These are phyloP conservation scores for Cryphonectria naterciae DNA, from an alignment of 2,329 filamentous ascomycete genomes.

Conservation along the genomic window DNA sequence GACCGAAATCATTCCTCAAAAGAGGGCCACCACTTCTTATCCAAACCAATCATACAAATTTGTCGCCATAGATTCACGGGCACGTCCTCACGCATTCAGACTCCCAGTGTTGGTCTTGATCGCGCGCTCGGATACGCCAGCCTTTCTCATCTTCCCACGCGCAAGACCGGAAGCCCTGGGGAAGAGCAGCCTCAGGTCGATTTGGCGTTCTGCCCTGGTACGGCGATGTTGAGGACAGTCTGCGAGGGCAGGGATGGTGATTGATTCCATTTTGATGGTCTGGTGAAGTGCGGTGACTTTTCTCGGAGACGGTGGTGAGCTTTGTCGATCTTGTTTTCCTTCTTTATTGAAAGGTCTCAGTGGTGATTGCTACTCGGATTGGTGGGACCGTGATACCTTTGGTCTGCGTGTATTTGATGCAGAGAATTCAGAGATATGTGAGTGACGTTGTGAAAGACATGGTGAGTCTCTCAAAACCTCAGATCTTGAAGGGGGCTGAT, in stretches of 20 bases:
- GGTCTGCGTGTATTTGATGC: not conserved
- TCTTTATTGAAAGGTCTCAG: not conserved
- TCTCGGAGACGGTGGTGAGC: not conserved
- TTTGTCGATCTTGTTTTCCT: not conserved
- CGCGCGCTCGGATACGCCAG: slow-evolving; percentile 25
- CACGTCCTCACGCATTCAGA: not conserved
- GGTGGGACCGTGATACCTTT: not conserved
- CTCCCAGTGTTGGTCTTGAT: slow-evolving; percentile 22
- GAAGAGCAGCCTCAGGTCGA: slow-evolving; percentile 18
- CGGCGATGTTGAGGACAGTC: slow-evolving; percentile 22
- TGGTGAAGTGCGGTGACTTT: not conserved
- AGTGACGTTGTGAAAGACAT: not conserved
- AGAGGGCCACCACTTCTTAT: not conserved
- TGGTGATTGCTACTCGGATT: not conserved
- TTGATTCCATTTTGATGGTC: slow-evolving; percentile 20
- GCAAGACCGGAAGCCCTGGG: slow-evolving; percentile 26
- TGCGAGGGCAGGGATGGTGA: slow-evolving; percentile 11
- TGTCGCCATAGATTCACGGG: not conserved
- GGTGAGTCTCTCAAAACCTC: not conserved
- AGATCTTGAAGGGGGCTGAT: not conserved
- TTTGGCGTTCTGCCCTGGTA: slow-evolving; percentile 16
- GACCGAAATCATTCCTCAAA: not conserved
- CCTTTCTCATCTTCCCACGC: slow-evolving; percentile 27
- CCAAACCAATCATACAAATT: not conserved
- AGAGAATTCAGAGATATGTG: not conserved